Conservation (phyloP, 441 rosid species). For the Geranium incanum region DNA sequence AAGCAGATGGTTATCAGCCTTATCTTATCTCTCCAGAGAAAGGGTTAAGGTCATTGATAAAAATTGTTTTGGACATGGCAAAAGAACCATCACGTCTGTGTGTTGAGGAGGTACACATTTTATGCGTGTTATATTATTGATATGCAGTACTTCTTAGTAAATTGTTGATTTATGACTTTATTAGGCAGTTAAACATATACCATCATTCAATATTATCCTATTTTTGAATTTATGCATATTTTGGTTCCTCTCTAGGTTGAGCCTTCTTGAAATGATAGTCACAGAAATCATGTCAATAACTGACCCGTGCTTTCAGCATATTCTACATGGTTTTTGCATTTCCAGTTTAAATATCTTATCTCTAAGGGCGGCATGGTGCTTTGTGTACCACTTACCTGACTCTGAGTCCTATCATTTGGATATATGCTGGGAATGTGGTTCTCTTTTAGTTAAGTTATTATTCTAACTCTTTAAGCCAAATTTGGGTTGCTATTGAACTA, state of each 20-base stretch:
- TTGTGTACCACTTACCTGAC: neutral
- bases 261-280: conserved; percentile 1
- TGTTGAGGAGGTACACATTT: conserved; percentile 63
- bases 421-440: conserved; percentile 1
- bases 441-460: conserved; percentile 9
- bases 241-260: neutral
- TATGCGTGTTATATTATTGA: neutral
- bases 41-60: conserved; percentile 87
- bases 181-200: neutral
- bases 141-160: neutral
- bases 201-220: neutral
- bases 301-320: neutral
- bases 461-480: conserved; percentile 10
- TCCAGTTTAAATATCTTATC: neutral
- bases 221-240: neutral
- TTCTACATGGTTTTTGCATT: neutral
- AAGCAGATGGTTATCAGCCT: conserved; percentile 98
- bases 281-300: neutral
- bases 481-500: conserved; percentile 24
- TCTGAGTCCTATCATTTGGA: neutral
- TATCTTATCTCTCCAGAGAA: conserved; percentile 97
- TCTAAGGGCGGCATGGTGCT: neutral
- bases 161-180: neutral
- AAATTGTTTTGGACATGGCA: conserved; percentile 86
- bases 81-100: conserved; percentile 90